Evolutionary conservation across 177 flowering plant species (phyloP), one percentile per base, ranked within the genome.

Genomic region (Tripterygium wilfordii): DNA sequence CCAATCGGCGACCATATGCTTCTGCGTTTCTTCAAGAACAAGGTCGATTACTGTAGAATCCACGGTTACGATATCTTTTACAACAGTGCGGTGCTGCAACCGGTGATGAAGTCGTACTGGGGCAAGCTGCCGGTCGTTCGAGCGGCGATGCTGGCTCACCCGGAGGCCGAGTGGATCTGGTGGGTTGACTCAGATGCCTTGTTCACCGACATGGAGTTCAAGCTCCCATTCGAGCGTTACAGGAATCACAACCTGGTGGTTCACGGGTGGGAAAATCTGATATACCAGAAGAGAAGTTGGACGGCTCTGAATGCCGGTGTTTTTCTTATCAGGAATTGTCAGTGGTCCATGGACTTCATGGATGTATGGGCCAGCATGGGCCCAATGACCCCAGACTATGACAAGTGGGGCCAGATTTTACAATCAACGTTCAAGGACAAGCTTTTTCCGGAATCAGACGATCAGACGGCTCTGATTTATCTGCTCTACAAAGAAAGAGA

Each of bases 111-210:
- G 18, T 36, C 69, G 2, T 82, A 53, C 52, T 87, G 96, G 96
- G 89, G 89, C 10, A 87, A 87, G 42, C 46, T 70, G 16, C 89
- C 96, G 15, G 54, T 62, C 13, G 67, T 87, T 17, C 63, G 68
- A 9, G 78, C 92, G 9, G 81, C 85, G 8, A 87, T 84, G 96
- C 19, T 87, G 27, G 85, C 92, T 28, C 92, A 87, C 58, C 92
- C 92, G 42, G 87, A 82, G 58, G 76, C 68, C 18, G 92, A 87
- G 75, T 87, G 96, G 95, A 67, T 86, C 67, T 86, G 84, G 84
- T 86, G 91, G 96, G 81, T 86, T 29, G 96, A 83, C 70, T 77
- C 88, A 30, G 95, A 86, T 66, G 95, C 95, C 8, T 53, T 65
- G 26, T 62, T 86, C 58, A 79, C 91, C 22, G 91, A 83, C 60